Conservation (phyloP, 2,329 filamentous ascomycete species). For the Aspergillus sp. region DNA sequence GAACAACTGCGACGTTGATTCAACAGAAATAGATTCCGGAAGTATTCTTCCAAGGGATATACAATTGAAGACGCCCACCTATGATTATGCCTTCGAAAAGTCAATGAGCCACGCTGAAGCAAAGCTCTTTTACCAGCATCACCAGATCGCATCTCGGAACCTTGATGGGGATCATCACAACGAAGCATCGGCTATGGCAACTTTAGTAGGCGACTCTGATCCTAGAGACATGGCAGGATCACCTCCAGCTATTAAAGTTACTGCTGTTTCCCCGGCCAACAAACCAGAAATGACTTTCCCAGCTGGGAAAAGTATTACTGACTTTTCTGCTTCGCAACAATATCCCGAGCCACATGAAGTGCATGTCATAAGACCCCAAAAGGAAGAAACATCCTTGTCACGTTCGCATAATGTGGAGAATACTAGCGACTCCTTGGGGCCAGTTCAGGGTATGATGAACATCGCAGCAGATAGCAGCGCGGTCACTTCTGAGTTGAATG, state of each 20-base stretch:
- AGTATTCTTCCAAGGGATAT: constrained; percentile 43
- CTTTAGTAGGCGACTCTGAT: not conserved
- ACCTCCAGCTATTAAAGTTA: not conserved
- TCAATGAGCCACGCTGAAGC: constrained; percentile 92
- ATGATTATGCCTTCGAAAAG: constrained; percentile 90
- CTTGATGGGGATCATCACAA: constrained; percentile 31
- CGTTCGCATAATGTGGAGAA: not conserved
- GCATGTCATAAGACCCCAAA: constrained; percentile 5
- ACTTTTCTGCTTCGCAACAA: not conserved
- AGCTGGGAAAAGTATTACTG: not conserved
- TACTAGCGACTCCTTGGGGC: constrained; percentile 59
- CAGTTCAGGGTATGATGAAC: constrained; percentile 63
- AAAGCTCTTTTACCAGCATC: constrained; percentile 92
- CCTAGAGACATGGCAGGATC: not conserved
- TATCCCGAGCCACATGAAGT: not conserved
- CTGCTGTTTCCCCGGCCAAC: not conserved
- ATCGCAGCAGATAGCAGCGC: constrained; percentile 73
- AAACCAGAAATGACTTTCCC: not conserved
- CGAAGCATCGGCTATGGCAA: not conserved
- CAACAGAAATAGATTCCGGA: constrained; percentile 11
- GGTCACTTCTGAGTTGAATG: constrained; percentile 78
- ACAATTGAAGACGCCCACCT: constrained; percentile 76
- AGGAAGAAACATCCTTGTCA: not conserved
- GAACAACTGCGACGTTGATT: constrained; percentile 9
- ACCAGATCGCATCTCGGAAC: constrained; percentile 64